Percentiles rank a stretch among this genome's conserved stretches.
Evolutionary conservation across 2,329 filamentous ascomycete species (phyloP).

Genomic region (Neoscytalidium dimidiatum): DNA sequence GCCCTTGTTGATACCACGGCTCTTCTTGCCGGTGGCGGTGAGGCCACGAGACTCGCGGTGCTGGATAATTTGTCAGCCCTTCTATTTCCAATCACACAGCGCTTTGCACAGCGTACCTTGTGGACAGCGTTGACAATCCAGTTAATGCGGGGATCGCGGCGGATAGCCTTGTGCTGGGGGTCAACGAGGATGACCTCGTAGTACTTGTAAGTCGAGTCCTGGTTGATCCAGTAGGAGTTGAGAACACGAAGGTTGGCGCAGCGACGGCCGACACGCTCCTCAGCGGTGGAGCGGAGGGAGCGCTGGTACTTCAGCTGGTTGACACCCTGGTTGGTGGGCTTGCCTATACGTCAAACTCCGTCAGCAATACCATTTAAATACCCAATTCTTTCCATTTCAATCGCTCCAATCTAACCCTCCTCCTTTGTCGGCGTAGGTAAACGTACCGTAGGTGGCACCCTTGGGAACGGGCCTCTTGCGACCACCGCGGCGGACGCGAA

Average conservation of each 20-base stretch:
- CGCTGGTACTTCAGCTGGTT: conserved; percentile 99
- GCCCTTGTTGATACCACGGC: conserved; percentile 98
- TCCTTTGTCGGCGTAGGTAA: neutral
- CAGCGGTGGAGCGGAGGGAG: conserved; percentile 94
- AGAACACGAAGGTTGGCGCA: conserved; percentile 99
- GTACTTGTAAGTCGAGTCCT: conserved; percentile 99
- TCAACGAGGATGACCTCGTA: conserved; percentile 99
- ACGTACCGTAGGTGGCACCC: conserved; percentile 95
- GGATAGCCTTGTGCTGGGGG: conserved; percentile 99
- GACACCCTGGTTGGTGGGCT: conserved; percentile 99
- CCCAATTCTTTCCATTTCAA: neutral
- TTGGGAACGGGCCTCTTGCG: conserved; percentile 96
- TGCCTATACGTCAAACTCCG: conserved; percentile 64
- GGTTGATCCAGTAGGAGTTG: conserved; percentile 99
- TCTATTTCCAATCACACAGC: neutral
- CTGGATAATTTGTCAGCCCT: conserved; percentile 41
- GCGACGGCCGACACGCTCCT: conserved; percentile 99
- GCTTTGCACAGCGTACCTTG: conserved; percentile 60
- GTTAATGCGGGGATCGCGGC: conserved; percentile 98
- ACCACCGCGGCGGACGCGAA: conserved; percentile 96
- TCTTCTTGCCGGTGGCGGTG: conserved; percentile 99
- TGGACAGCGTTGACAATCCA: conserved; percentile 99
- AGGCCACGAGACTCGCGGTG: conserved; percentile 98
- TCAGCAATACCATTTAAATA: neutral
- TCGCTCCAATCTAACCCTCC: neutral